phyloP scores from a whole-genome alignment of 2,329 filamentous ascomycete genomes.

The Trichoderma gracile region DNA sequence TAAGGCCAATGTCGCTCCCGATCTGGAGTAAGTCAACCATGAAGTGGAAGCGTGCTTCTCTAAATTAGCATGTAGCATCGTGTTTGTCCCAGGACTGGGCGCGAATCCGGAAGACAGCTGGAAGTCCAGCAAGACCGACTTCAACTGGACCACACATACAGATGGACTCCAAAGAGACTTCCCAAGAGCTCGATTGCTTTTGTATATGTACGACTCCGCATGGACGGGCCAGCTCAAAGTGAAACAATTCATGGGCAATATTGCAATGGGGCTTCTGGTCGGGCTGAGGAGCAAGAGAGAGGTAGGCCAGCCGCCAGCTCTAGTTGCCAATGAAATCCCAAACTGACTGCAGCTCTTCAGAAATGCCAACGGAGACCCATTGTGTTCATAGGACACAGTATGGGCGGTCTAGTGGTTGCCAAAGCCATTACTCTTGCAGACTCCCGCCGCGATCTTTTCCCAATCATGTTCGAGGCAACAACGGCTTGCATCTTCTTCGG shows the following conservation, averaged over 20 bases:
- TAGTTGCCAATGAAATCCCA: too few species aligned
- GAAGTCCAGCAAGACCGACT: slow-evolving; percentile 40
- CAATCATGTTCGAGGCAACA: slow-evolving; percentile 45
- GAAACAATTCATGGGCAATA: slow-evolving; percentile 44
- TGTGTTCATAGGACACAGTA: slow-evolving; percentile 47
- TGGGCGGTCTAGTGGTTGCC: slow-evolving; percentile 48
- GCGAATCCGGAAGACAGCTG: slow-evolving; percentile 45
- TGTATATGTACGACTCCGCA: slow-evolving; percentile 47
- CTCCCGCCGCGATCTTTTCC: slow-evolving; percentile 39
- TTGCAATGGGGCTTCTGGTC: slow-evolving; percentile 42
- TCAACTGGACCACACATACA: slow-evolving; percentile 44
- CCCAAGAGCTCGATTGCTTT: slow-evolving; percentile 42
- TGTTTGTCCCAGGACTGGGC: slow-evolving; percentile 45
- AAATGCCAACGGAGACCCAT: slow-evolving; percentile 35
- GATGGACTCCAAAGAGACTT: slow-evolving; percentile 44
- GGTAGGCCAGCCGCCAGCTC: slow-evolving; percentile 28
- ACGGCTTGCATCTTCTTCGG: slow-evolving; percentile 45
- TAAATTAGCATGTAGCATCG: slow-evolving; percentile 35
- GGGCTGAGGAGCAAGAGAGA: slow-evolving; percentile 40
- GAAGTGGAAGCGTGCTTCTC: neutral
- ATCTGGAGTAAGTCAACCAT: slow-evolving; percentile 37
- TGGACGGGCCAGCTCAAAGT: slow-evolving; percentile 45
- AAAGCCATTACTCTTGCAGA: slow-evolving; percentile 42
- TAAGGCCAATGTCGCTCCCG: slow-evolving; percentile 33
- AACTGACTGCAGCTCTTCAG: neutral